Conservation (phyloP, 176 grass and related monocot genomes). For the Thinopyrum elongatum region DNA sequence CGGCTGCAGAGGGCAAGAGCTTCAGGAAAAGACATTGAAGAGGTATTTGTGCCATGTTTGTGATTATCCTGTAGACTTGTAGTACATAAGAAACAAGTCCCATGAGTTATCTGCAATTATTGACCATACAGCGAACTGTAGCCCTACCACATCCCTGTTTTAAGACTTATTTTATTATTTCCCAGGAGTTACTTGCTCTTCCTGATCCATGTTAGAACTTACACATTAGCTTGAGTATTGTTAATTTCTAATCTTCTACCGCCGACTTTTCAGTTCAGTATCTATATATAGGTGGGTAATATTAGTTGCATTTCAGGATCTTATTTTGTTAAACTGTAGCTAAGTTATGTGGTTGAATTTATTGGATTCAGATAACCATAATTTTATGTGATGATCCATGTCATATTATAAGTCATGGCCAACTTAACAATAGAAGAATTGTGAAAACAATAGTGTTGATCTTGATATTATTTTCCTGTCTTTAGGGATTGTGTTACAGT, state of each 20-base stretch:
- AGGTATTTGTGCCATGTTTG: constrained; percentile 52
- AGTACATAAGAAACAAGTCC: neutral
- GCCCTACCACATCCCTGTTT: neutral
- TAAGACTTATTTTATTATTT: neutral
- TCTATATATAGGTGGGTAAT: neutral
- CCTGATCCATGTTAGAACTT: neutral
- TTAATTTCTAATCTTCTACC: neutral
- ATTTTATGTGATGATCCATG: neutral
- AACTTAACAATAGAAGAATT: neutral
- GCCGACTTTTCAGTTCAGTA: neutral
- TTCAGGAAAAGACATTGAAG: constrained; percentile 58
- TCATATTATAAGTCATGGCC: neutral
- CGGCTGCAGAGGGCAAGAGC: constrained; percentile 56
- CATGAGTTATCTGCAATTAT: neutral
- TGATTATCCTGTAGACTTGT: neutral
- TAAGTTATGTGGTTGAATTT: neutral
- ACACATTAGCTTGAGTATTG: neutral
- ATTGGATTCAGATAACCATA: neutral
- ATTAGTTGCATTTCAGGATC: neutral
- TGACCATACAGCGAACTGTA: neutral
- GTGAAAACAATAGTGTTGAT: neutral
- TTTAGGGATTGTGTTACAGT: neutral
- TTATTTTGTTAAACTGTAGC: constrained; percentile 4
- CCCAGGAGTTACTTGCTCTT: neutral
- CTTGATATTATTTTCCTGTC: neutral